A percentile compares a stretch with the other conserved stretches of the same genome.
These are phyloP conservation scores for Pythium utonaiense DNA, from an alignment of 352 stramenopile species.

Conservation along the genomic window DNA sequence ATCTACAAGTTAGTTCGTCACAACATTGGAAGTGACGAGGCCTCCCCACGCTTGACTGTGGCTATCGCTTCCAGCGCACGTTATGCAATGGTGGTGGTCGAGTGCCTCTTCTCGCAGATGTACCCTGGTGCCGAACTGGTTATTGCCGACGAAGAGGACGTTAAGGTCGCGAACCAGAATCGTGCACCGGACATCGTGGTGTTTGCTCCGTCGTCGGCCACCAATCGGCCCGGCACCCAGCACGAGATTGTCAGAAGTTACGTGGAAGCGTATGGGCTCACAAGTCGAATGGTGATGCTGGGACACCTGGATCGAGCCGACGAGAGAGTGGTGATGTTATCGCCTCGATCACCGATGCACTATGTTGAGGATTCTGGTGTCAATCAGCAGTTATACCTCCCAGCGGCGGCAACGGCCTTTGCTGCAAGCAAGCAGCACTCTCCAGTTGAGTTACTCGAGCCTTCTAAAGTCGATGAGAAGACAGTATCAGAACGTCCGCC, in stretches of 20 bases:
- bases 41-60: not conserved
- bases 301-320: not conserved
- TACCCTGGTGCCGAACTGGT: constrained; percentile 28
- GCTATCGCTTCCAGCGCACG: not conserved
- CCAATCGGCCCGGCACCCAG: not conserved
- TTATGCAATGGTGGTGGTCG: constrained; percentile 13
- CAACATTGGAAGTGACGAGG: constrained; percentile 8
- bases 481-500: not conserved
- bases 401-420: constrained; percentile 42
- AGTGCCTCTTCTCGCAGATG: constrained; percentile 31
- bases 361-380: not conserved
- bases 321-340: not conserved
- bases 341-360: not conserved
- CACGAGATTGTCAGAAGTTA: constrained; percentile 2
- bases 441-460: constrained; percentile 27
- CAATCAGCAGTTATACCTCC: not conserved
- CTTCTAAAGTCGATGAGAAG: not conserved
- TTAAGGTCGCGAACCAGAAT: constrained; percentile 10
- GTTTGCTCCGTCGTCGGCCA: constrained; percentile 21
- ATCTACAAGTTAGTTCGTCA: constrained; percentile 7
- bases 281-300: constrained; percentile 11
- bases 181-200: constrained; percentile 35
- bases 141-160: constrained; percentile 20
- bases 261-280: constrained; percentile 1
- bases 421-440: constrained; percentile 21